phyloP scores from a whole-genome alignment of 2,329 filamentous ascomycete genomes.

The Erysiphe pulchra region DNA sequence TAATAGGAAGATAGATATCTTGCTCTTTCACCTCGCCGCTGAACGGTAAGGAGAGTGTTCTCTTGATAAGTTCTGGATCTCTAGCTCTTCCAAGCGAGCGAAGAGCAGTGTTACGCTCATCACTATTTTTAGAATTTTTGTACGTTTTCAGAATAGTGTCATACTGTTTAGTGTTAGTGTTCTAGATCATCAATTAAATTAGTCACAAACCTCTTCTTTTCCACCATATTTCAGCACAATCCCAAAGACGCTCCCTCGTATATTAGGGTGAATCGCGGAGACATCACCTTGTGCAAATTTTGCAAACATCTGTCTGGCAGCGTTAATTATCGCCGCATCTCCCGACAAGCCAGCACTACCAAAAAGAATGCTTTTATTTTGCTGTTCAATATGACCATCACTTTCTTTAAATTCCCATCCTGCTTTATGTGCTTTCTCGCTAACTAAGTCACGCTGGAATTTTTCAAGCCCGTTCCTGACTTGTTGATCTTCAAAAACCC shows the following conservation, averaged over 20 bases:
- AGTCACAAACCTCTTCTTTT: constrained; percentile 41
- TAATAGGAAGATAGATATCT: constrained; percentile 75
- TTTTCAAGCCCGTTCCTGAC: constrained; percentile 51
- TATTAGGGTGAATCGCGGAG: constrained; percentile 71
- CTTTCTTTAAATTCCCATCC: constrained; percentile 70
- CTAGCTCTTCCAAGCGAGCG: constrained; percentile 59
- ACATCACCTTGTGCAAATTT: constrained; percentile 61
- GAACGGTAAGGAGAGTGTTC: constrained; percentile 49
- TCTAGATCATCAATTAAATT: not conserved
- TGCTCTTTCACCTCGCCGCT: constrained; percentile 74
- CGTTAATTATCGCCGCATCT: constrained; percentile 51
- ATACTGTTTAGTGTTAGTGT: constrained; percentile 25
- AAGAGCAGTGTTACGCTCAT: constrained; percentile 80
- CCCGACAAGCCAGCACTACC: constrained; percentile 57
- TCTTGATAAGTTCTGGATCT: constrained; percentile 55
- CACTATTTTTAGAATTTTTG: constrained; percentile 46
- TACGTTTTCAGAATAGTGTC: constrained; percentile 52
- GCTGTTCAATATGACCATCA: constrained; percentile 75
- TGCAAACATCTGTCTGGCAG: constrained; percentile 72
- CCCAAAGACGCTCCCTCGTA: constrained; percentile 64
- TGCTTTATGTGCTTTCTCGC: constrained; percentile 56
- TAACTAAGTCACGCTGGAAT: constrained; percentile 58
- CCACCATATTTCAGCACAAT: constrained; percentile 68
- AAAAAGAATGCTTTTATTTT: constrained; percentile 86
- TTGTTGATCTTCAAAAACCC: constrained; percentile 63